These are phyloP conservation scores for Fusarium foetens DNA, from an alignment of 2,329 filamentous ascomycete genomes.

Conservation along the genomic window DNA sequence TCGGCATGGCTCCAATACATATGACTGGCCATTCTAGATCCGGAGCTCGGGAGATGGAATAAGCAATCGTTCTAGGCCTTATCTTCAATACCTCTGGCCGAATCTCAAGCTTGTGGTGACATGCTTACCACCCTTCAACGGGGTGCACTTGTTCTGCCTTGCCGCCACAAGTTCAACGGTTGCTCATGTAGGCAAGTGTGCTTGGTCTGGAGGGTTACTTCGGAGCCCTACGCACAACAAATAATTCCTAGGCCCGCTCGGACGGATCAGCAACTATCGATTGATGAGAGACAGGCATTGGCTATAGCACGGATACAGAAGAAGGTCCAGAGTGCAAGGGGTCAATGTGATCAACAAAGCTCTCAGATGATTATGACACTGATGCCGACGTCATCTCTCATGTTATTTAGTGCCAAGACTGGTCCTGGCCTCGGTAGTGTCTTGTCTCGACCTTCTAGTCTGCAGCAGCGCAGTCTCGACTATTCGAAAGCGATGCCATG, in stretches of 20 bases:
- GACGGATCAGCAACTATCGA: background rate
- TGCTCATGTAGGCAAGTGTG: background rate
- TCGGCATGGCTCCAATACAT: background rate
- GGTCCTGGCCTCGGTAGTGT: constrained; percentile 30
- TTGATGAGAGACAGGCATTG: background rate
- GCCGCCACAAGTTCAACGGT: background rate
- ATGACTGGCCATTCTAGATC: background rate
- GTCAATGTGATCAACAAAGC: background rate
- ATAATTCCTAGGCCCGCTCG: background rate
- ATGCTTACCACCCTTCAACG: background rate
- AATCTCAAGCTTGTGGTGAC: background rate
- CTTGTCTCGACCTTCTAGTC: constrained; percentile 34
- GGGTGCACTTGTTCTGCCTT: background rate
- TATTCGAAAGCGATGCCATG: constrained; percentile 25
- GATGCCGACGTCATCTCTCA: constrained; percentile 28
- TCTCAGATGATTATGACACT: constrained; percentile 9
- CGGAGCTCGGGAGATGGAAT: background rate
- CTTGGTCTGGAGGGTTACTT: background rate
- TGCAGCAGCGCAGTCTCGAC: constrained; percentile 23
- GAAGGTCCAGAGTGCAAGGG: constrained; percentile 1
- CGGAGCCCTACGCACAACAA: background rate
- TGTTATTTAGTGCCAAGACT: constrained; percentile 9
- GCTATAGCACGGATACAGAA: background rate
- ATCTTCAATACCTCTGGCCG: background rate
- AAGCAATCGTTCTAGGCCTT: constrained; percentile 4